These are phyloP conservation scores for Medicago arabica DNA, from an alignment of 306 rosid species.

Conservation along the genomic window DNA sequence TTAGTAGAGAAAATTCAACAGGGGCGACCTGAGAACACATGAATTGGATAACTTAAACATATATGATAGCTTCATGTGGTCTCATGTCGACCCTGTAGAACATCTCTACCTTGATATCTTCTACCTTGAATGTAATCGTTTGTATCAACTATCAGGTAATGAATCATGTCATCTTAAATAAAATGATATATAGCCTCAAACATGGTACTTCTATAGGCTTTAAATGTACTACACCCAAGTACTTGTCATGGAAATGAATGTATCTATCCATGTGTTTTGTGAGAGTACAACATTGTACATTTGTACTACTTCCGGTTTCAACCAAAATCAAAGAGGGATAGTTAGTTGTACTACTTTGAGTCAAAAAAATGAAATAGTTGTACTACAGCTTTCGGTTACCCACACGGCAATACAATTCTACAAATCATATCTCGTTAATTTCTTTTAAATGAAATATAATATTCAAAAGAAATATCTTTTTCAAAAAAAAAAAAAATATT, in stretches of 20 bases:
- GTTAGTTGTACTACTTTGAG: conserved; percentile 15
- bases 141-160: conserved; percentile 20
- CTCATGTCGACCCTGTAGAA: conserved; percentile 65
- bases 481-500: no score
- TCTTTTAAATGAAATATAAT: background rate
- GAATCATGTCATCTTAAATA: conserved; percentile 5
- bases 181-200: conserved; percentile 38
- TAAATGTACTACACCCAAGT: conserved; percentile 49
- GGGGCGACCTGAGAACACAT: conserved; percentile 99
- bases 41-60: background rate
- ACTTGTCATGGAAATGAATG: conserved; percentile 6
- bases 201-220: conserved; percentile 41
- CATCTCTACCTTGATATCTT: conserved; percentile 49
- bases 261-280: background rate
- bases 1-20: conserved; percentile 53
- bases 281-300: conserved; percentile 46
- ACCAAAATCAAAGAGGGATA: background rate
- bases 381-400: conserved; percentile 31
- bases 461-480: no score
- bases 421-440: background rate
- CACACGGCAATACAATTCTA: background rate
- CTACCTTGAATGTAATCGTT: background rate
- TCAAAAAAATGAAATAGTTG: background rate
- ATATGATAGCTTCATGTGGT: conserved; percentile 48
- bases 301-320: conserved; percentile 49